Conservation (phyloP, 352 stramenopile genomes). For the Phytophthora nicotianae region DNA sequence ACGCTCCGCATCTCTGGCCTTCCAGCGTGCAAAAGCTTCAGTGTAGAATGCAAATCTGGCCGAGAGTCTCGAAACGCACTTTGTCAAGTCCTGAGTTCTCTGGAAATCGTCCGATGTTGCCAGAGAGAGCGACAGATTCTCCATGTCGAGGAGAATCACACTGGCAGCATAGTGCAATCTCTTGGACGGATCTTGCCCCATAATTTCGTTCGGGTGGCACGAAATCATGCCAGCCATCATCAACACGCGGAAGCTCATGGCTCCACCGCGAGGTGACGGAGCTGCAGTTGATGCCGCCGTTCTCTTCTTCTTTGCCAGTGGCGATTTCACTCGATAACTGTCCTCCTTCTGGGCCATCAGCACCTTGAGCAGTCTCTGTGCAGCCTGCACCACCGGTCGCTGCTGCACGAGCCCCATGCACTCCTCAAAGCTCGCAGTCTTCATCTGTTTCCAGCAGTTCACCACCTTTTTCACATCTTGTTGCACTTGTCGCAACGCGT, state of each 20-base stretch:
- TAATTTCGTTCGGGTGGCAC: conserved; percentile 68
- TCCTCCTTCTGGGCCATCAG: conserved; percentile 38
- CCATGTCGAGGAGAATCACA: conserved; percentile 45
- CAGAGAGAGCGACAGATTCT: conserved; percentile 41
- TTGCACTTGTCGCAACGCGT: conserved; percentile 40
- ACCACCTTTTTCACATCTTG: conserved; percentile 47
- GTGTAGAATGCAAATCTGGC: conserved; percentile 75
- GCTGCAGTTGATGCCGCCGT: neutral
- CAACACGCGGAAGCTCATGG: conserved; percentile 60
- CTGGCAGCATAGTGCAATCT: conserved; percentile 53
- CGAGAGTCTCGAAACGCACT: conserved; percentile 43
- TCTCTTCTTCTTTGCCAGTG: conserved; percentile 8
- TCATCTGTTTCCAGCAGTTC: conserved; percentile 49
- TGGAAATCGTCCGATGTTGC: conserved; percentile 22
- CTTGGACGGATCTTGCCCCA: conserved; percentile 52
- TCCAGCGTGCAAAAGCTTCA: conserved; percentile 70
- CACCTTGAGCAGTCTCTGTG: conserved; percentile 59
- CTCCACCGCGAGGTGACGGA: conserved; percentile 18
- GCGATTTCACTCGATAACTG: neutral
- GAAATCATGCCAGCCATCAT: conserved; percentile 79
- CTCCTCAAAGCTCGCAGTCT: conserved; percentile 45
- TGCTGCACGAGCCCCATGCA: conserved; percentile 75
- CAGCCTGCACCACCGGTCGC: conserved; percentile 50
- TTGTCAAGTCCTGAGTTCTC: conserved; percentile 46
- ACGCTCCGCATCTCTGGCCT: conserved; percentile 58